Evolutionary conservation across 2,329 filamentous ascomycete species (phyloP), one percentile per base, ranked within the genome.

Genomic region (Escovopsis sp.): DNA sequence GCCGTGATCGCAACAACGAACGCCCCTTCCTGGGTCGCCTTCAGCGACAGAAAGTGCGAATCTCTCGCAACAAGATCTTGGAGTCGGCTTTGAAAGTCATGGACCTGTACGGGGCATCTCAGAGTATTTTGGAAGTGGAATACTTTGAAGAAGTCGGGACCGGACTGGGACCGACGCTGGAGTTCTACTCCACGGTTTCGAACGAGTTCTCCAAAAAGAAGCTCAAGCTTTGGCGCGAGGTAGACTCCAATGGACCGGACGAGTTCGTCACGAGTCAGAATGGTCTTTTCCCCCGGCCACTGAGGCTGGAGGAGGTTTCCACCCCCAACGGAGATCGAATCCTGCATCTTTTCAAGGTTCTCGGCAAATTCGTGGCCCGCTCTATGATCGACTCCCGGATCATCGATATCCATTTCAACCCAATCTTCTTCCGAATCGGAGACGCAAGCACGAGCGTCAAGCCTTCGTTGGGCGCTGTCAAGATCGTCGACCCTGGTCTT

Each of bases 111-210:
- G 91, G 91, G 1, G 85, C 85, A n/a, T 94, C 89, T 1, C 85
- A 94, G 45, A 96, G 89, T 58, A 85, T 96, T 26, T 67, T 98
- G 1, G 91, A 98, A 57, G 89, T 98, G 2, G 93, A 98, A 56
- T 98, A 98, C 56, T 98, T 98, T 52, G 91, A 96, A 55, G 91
- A 98, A 63, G 91, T 98, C 19, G 91, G 91, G 44, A 98, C 93
- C 23, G 91, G 91, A 38, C 71, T 98, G 38, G 91, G 91, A 0
- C 91, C 91, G 4, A 98, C 91, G 0, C 72, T 98, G 12, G 91
- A 98, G 58, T 98, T 98, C 59, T 98, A 98, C 63, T 94, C 91
- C 0, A 94, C 85, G 0, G 89, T 96, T 2, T 98, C 91, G 0
- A 91, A 85, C 53, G 91, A 98, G 59, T 96, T 96, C 55, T 89